Evolutionary conservation across 1,284 basidiomycete species (phyloP), one percentile per base, ranked within the genome.

Genomic region (Fomitopsis schrenkii): DNA sequence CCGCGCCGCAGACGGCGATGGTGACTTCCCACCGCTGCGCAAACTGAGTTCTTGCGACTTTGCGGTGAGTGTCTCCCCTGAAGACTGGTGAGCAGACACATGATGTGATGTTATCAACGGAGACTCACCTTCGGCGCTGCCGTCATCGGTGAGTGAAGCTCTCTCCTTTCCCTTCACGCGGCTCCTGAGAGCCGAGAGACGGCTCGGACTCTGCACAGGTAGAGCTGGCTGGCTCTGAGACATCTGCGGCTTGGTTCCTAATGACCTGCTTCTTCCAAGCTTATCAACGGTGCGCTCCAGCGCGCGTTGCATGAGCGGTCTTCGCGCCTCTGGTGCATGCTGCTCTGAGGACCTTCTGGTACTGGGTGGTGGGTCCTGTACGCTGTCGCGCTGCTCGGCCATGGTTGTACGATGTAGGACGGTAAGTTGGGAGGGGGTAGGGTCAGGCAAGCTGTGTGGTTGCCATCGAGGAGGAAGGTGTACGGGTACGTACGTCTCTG

Each of bases 281-380:
- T 76, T 84, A 62, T 83, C 81, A 53, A 82, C 81, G 2, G 83
- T 82, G 71, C 76, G 83, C 65, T 82, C 83, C 57, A 85, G 82
- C 57, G 81, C 75, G 59, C 80, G 83, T 38, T 67, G 68, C 6
- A 69, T 63, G 17, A 69, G 54, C 17, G 62, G 50, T 41, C 63
- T 61, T 48, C 60, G 69, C 26, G 60, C 46, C 10, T 63, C 61
- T 2, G 62, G 54, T 59, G 46, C 7, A 59, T 57, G 42, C 55
- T 30, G 48, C 55, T 48, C 50, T 28, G 58, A 9, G 42, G 61
- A 40, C 8, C 59, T 12, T 50, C 14, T 50, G 9, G 40, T 19
- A 22, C 6, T 30, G 55, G 57, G 41, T 55, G 59, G 60, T 46
- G n/a, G n/a, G 5, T 38, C 35, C 33, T 36, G 33, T 19, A 17